A percentile compares a stretch with the other conserved stretches of the same genome.
phyloP scores from a whole-genome alignment of 371 early-diverging fungal genomes.

The Actinomortierella wolfii region DNA sequence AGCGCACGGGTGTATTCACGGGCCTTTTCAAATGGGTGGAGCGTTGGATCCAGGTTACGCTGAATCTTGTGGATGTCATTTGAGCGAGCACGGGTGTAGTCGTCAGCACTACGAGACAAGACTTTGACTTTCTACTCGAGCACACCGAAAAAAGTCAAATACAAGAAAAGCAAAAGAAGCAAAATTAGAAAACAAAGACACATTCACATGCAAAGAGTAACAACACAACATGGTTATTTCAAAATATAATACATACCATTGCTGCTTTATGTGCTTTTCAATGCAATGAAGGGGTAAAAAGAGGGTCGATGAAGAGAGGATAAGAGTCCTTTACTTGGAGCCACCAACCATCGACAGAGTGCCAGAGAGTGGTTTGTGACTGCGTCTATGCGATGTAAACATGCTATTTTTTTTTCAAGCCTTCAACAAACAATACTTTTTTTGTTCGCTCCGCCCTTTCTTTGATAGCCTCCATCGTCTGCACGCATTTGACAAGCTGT shows the following conservation, averaged over 20 bases:
- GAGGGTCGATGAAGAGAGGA: too few relatives aligned
- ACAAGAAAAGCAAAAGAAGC: background rate
- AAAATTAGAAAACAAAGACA: background rate
- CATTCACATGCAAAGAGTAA: background rate
- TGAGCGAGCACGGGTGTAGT: slow-evolving; percentile 82
- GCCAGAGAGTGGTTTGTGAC: too few relatives aligned
- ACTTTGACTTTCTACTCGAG: slow-evolving; percentile 82
- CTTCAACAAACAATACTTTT: background rate
- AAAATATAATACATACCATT: too few relatives aligned
- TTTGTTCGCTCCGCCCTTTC: background rate
- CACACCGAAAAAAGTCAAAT: slow-evolving; percentile 2
- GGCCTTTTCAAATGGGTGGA: slow-evolving; percentile 96
- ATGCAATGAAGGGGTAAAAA: too few relatives aligned
- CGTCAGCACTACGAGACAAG: slow-evolving; percentile 82
- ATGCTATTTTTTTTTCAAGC: too few relatives aligned
- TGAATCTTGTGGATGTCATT: slow-evolving; percentile 90
- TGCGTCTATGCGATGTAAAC: too few relatives aligned
- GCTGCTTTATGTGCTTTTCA: too few relatives aligned
- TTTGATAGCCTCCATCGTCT: background rate
- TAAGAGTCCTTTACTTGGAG: too few relatives aligned
- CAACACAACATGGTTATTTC: background rate
- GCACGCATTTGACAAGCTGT: background rate
- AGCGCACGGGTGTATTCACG: slow-evolving; percentile 98
- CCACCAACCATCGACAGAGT: too few relatives aligned
- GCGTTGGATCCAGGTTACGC: slow-evolving; percentile 87